Evolutionary conservation across 2,329 filamentous ascomycete genomes (phyloP), one percentile per base, ranked within the genome.

Genomic region (Exophiala xenobiotica): DNA sequence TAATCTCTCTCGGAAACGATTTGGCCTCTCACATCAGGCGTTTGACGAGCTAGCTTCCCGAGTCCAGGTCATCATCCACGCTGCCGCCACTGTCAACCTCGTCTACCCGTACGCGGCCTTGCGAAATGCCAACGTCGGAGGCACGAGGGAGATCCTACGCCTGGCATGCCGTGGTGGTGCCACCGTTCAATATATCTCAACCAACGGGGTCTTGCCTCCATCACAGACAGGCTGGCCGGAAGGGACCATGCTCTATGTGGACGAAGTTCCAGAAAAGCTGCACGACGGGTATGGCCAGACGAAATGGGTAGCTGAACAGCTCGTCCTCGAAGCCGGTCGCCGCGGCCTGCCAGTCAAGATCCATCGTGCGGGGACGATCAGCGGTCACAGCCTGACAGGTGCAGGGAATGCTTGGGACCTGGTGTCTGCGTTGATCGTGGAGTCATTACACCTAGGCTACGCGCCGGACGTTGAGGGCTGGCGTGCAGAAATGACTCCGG

Each of bases 401-500:
- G 83, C 87, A 4, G 85, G 86, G 0, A 92, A 92, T 61, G 82
- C 86, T 0, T 91, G 84, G 73, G 88, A 92, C 75, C 71, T 92
- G 16, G 73, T 92, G 39, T 88, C 85, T 46, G 87, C 88, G 0
- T 67, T 92, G 49, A 78, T 91, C 20, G 85, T 90, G 1, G 88
- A 91, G 65, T 90, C 87, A 0, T 76, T 91, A 29, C 82, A 86
- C 46, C 75, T 91, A 3, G 87, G 87, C 4, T 79, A 80, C 59
- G 80, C 80, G 1, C 87, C 88, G 0, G 78, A 87, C 46, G 82
- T 90, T 3, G 77, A 85, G 43, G 83, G 83, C 35, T 92, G 88
- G 88, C 81, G 84, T 43, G 80, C 86, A 1, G 88, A 92, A 70
- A 91, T 91, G 87, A 90, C 88, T 0, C 87, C 88, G 0, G 88